phyloP scores from a whole-genome alignment of 306 rosid species.

The Vigna trinervia region DNA sequence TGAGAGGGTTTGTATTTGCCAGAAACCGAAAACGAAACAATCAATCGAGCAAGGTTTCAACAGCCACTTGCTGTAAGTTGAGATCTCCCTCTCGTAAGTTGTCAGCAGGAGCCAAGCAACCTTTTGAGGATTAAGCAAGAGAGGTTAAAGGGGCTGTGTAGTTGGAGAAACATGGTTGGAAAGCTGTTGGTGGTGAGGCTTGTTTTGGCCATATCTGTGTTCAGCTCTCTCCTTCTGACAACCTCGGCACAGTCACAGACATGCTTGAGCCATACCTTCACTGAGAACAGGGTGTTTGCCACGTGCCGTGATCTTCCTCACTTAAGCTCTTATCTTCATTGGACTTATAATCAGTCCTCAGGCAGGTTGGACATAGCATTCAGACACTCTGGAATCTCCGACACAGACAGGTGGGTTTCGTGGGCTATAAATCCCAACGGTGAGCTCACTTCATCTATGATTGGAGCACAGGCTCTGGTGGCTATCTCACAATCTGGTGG shows the following conservation, averaged over 20 bases:
- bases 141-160: neutral
- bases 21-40: neutral
- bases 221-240: conserved; percentile 42
- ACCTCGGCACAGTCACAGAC: conserved; percentile 56
- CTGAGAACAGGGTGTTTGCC: conserved; percentile 36
- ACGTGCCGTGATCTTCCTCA: conserved; percentile 60
- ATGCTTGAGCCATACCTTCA: conserved; percentile 47
- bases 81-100: conserved; percentile 1
- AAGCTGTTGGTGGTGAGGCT: conserved; percentile 35
- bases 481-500: conserved; percentile 54
- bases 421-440: conserved; percentile 71
- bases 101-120: neutral
- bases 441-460: conserved; percentile 39
- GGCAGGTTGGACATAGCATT: conserved; percentile 63
- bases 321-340: conserved; percentile 64
- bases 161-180: conserved; percentile 42
- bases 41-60: neutral
- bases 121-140: neutral
- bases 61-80: neutral
- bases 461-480: conserved; percentile 66
- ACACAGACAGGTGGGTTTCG: conserved; percentile 61
- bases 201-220: conserved; percentile 40
- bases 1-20: neutral
- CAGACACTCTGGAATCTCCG: conserved; percentile 50
- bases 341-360: conserved; percentile 52